Percentiles rank a stretch among this genome's conserved stretches.
Evolutionary conservation across 208 protist species (phyloP).

Genomic region (Trypanosoma avium): DNA sequence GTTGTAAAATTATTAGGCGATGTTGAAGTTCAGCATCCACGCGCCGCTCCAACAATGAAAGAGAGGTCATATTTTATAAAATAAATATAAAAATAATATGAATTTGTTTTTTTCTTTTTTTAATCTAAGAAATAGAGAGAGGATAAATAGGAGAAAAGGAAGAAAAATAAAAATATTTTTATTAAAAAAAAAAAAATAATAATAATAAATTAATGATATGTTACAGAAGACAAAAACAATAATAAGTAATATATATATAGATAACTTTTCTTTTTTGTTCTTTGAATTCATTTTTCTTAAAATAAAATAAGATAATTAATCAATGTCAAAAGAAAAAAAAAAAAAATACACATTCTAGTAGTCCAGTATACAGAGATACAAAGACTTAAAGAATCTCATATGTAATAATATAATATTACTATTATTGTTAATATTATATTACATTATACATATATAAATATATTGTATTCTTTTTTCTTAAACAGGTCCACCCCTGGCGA

Average conservation of each 20-base stretch:
- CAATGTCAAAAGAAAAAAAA: background rate
- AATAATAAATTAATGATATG: too few relatives aligned
- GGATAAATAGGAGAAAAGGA: background rate
- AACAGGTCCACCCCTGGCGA: too few relatives aligned
- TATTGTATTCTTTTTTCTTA: too few relatives aligned
- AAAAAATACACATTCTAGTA: background rate
- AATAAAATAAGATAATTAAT: too few relatives aligned
- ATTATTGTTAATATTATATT: too few relatives aligned
- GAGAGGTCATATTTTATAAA: background rate
- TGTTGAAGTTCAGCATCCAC: slow-evolving; percentile 11
- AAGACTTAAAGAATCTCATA: too few relatives aligned
- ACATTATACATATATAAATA: too few relatives aligned
- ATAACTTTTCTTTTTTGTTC: too few relatives aligned
- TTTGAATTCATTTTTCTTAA: too few relatives aligned
- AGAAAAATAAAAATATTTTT: background rate
- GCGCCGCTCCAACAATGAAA: slow-evolving; percentile 1
- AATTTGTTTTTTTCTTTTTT: background rate
- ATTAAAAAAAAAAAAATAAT: background rate
- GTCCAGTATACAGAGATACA: background rate
- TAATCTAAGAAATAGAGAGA: background rate
- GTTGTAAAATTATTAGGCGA: background rate
- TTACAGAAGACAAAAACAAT: background rate
- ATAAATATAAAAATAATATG: background rate
- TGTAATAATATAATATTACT: too few relatives aligned
- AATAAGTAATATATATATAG: too few relatives aligned